A percentile compares a stretch with the other conserved stretches of the same genome.
phyloP scores from a whole-genome alignment of 768 basidiomycete species.

The Naganishia friedmannii region DNA sequence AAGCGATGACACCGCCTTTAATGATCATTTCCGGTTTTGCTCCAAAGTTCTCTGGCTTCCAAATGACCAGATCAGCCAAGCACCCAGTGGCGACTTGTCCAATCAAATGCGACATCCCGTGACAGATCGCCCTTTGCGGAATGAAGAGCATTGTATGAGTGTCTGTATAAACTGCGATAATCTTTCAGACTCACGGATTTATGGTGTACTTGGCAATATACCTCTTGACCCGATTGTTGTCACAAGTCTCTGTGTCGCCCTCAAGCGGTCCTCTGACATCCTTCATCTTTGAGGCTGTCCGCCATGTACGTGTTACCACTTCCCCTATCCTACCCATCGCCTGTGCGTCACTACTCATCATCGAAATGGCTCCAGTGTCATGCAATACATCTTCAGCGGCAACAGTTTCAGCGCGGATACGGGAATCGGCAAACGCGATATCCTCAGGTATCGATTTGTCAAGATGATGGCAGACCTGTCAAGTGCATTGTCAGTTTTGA shows the following conservation, averaged over 20 bases:
- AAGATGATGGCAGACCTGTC: slow-evolving; percentile 78
- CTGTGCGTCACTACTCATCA: slow-evolving; percentile 94
- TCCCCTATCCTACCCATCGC: slow-evolving; percentile 99
- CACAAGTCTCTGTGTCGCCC: slow-evolving; percentile 67
- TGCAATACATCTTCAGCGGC: slow-evolving; percentile 96
- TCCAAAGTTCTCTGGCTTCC: slow-evolving; percentile 93
- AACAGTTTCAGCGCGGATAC: slow-evolving; percentile 92
- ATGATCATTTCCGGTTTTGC: slow-evolving; percentile 88
- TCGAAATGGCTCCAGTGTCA: slow-evolving; percentile 87
- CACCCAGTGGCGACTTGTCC: slow-evolving; percentile 78
- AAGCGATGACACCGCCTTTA: slow-evolving; percentile 89
- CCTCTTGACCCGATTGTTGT: slow-evolving; percentile 88
- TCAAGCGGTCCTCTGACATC: slow-evolving; percentile 74
- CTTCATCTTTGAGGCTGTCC: slow-evolving; percentile 93
- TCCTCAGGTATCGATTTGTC: slow-evolving; percentile 89
- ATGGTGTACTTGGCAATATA: slow-evolving; percentile 96
- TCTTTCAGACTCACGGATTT: slow-evolving; percentile 72
- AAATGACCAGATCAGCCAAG: slow-evolving; percentile 90
- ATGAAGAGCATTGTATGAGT: not conserved
- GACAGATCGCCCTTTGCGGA: slow-evolving; percentile 73
- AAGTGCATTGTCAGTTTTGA: slow-evolving; percentile 47
- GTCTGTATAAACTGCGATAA: not conserved
- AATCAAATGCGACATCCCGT: slow-evolving; percentile 82
- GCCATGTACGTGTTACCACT: slow-evolving; percentile 87
- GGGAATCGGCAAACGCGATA: slow-evolving; percentile 90